These are phyloP conservation scores for Trichophyton equinum DNA, from an alignment of 2,329 filamentous ascomycete genomes.

Conservation along the genomic window DNA sequence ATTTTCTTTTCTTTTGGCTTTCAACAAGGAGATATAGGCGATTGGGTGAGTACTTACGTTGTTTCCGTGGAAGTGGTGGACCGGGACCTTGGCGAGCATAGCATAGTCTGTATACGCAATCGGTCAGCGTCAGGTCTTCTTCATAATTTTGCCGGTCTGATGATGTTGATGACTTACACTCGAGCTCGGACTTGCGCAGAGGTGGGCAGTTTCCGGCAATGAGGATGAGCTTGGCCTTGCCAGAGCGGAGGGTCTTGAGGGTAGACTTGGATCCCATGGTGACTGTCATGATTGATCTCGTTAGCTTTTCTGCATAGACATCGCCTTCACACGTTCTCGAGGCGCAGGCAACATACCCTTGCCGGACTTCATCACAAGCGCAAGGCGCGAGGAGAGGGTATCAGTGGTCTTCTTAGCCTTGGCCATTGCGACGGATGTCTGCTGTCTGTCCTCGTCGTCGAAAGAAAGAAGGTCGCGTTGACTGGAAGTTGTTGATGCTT, in stretches of 20 bases:
- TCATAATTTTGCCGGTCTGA: background rate
- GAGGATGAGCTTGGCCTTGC: conserved; percentile 98
- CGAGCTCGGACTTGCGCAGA: conserved; percentile 93
- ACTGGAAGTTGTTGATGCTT: background rate
- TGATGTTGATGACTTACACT: conserved; percentile 43
- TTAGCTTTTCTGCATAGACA: background rate
- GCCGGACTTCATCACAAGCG: conserved; percentile 54
- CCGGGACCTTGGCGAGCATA: conserved; percentile 84
- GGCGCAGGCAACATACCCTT: conserved; percentile 38
- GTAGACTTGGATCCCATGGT: conserved; percentile 81
- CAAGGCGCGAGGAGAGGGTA: conserved; percentile 59
- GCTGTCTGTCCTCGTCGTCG: background rate
- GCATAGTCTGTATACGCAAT: conserved; percentile 47
- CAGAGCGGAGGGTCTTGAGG: conserved; percentile 79
- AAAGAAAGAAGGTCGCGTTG: background rate
- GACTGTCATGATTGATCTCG: conserved; percentile 42
- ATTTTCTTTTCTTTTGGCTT: background rate
- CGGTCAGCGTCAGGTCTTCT: background rate
- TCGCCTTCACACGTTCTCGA: background rate
- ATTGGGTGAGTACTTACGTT: conserved; percentile 61
- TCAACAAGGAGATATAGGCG: background rate
- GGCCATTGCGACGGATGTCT: conserved; percentile 7
- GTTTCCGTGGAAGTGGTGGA: conserved; percentile 97
- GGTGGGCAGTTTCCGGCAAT: conserved; percentile 93
- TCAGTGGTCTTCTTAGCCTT: conserved; percentile 71